Evolutionary conservation across 2,329 filamentous ascomycete species (phyloP), one percentile per base, ranked within the genome.

Genomic region (Cyphellophora attinorum): DNA sequence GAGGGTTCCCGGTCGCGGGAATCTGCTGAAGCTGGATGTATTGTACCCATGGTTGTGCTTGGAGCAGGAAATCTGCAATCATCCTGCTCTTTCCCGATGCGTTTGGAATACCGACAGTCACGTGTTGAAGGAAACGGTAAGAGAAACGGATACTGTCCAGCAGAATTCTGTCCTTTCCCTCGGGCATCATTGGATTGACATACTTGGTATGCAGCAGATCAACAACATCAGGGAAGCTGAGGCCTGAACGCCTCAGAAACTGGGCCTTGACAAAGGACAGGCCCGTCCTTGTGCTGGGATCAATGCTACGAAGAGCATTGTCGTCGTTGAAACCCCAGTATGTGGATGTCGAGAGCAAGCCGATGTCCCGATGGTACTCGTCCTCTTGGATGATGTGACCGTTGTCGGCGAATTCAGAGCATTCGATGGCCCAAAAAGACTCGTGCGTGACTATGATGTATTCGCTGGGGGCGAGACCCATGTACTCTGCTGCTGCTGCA

Each of bases 231-330:
- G 6, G 6, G 28, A 8, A 29, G 14, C 6, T 15, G 1, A 46
- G 29, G 15, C 35, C 40, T 2, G 35, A 12, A n/a, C 43, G 36
- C 6, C 31, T 32, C 11, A 47, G 33, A 19, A 47, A 39, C 30
- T 46, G 37, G 6, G 18, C 16, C 27, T 42, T 40, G 17, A 39
- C 21, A 11, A 29, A 39, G 8, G 29, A 14, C 11, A 44, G 31
- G 12, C 41, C 41, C 8, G 13, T 19, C 35, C 12, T 38, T 21
- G 23, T 14, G 3, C 25, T 19, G 18, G 28, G 28, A 13, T 16
- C 14, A 13, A 10, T 16, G 28, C 14, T 16, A 6, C 10, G 28
- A 6, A 29, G 6, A n/a, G 11, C 28, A 12, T 6, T 13, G 8
- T 29, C 14, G n/a, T 6, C 13, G n/a, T 29, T 13, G 13, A 12